Evolutionary conservation across 306 rosid genomes (phyloP).

Genomic region (Malus orientalis): DNA sequence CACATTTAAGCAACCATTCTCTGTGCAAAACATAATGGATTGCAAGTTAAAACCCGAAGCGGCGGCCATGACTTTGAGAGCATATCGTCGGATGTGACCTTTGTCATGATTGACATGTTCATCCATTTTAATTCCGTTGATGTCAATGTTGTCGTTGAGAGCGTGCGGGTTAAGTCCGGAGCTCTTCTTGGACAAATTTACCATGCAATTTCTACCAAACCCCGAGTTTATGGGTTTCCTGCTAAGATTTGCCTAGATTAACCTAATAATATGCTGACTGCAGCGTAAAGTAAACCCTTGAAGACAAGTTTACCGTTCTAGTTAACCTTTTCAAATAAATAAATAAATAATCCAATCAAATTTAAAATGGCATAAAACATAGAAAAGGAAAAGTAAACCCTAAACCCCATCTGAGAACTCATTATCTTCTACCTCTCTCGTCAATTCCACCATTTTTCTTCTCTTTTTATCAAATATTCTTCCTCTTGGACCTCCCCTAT

Average conservation of each 20-base stretch:
- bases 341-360: too few species aligned
- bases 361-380: too few species aligned
- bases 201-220: conserved; percentile 41
- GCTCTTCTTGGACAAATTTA: conserved; percentile 60
- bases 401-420: too few species aligned
- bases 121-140: conserved; percentile 18
- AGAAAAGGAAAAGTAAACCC: too few species aligned
- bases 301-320: too few species aligned
- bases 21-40: conserved; percentile 7
- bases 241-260: conserved; percentile 10
- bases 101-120: conserved; percentile 32
- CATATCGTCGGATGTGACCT: conserved; percentile 17
- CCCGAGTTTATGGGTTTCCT: conserved; percentile 49
- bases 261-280: too few species aligned
- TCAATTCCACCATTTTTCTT: too few species aligned
- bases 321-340: too few species aligned
- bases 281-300: too few species aligned
- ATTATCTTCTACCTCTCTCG: too few species aligned
- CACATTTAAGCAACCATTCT: conserved; percentile 17
- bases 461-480: too few species aligned
- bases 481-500: too few species aligned
- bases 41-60: conserved; percentile 23
- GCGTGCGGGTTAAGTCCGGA: conserved; percentile 60
- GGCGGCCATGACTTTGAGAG: conserved; percentile 33
- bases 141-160: conserved; percentile 23